Conservation (phyloP, 768 basidiomycete species). For the Lactarius evosmus region DNA sequence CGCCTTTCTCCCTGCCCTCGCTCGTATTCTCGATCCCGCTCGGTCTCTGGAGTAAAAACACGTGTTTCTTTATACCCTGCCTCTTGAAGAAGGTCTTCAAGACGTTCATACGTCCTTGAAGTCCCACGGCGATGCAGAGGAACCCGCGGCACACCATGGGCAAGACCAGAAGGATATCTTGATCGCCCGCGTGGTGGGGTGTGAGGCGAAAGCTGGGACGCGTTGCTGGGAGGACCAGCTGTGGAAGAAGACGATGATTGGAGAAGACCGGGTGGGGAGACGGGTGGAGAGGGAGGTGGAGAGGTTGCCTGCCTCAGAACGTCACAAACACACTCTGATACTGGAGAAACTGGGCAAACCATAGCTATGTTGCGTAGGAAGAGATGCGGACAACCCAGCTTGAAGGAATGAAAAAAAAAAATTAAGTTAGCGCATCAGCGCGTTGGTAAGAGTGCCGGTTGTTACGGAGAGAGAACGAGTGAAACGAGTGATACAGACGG, state of each 20-base stretch:
- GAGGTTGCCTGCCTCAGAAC: slow-evolving; percentile 1
- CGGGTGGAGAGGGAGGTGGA: slow-evolving; percentile 11
- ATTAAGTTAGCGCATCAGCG: slow-evolving; percentile 11
- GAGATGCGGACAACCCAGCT: slow-evolving; percentile 11
- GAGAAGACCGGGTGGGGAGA: slow-evolving; percentile 23
- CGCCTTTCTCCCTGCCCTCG: slow-evolving; percentile 8
- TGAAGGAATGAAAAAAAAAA: background rate
- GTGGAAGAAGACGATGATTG: slow-evolving; percentile 23
- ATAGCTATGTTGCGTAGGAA: slow-evolving; percentile 1
- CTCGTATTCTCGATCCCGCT: slow-evolving; percentile 41
- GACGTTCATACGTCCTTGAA: slow-evolving; percentile 74
- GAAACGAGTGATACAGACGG: too few relatives aligned
- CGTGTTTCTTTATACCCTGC: slow-evolving; percentile 93
- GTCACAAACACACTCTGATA: background rate
- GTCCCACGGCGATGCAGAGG: slow-evolving; percentile 77
- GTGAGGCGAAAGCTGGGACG: slow-evolving; percentile 7
- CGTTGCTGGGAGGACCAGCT: background rate
- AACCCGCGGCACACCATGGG: slow-evolving; percentile 46
- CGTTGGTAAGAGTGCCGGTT: background rate
- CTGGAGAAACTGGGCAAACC: slow-evolving; percentile 5
- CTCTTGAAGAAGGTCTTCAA: slow-evolving; percentile 82
- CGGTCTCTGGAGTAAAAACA: slow-evolving; percentile 81
- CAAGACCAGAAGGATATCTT: slow-evolving; percentile 55
- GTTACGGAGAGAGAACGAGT: slow-evolving; percentile 1
- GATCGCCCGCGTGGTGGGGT: slow-evolving; percentile 26